Evolutionary conservation across 1,139 yeast genomes (phyloP), one percentile per base, ranked within the genome.

Genomic region (Hemisphaericaspora xylofermentans): DNA sequence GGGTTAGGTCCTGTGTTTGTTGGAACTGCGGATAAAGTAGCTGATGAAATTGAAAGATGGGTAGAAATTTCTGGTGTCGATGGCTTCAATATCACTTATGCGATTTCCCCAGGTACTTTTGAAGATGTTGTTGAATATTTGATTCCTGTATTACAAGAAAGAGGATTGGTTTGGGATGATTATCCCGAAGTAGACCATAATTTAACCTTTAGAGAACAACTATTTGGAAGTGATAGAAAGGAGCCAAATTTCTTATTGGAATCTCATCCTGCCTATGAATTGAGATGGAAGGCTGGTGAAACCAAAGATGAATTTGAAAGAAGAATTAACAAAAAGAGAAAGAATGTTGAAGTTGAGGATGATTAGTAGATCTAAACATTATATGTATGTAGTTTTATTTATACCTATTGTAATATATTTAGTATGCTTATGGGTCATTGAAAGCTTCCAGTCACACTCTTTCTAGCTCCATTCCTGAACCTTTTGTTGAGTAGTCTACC

Each of bases 251-350:
- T 44, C 44, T 49, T 60, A 14, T 47, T 44, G 33, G 53, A 52
- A 9, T 44, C 54, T 47, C 76, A 71, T 44, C 72, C 72, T 15
- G 74, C 75, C 8, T 48, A 68, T 47, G 54, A 54, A 2, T 53
- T 68, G 32, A 65, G 71, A 55, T 71, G 76, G 76, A 57, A 54
- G 37, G 60, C 63, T 10, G 68, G 65, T 18, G 68, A 61, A 42
- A 42, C 67, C 1, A 64, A 58, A 45, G 68, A 63, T 41, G 69
- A 66, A 19, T 67, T 66, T 45, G 75, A 69, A 42, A 45, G 49
- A 40, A 39, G 47, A 39, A 22, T 45, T 22, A 43, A 35, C n/a
- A 45, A 45, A 24, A 46, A 44, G 38, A 39, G 50, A 38, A 39
- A 41, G 33, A 29, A 15, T 29, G 33, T 33, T 30, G 34, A 25